Percentiles rank a stretch among this genome's conserved stretches.
phyloP scores from a whole-genome alignment of 768 basidiomycete species.

The Lactarius hengduanensis region DNA sequence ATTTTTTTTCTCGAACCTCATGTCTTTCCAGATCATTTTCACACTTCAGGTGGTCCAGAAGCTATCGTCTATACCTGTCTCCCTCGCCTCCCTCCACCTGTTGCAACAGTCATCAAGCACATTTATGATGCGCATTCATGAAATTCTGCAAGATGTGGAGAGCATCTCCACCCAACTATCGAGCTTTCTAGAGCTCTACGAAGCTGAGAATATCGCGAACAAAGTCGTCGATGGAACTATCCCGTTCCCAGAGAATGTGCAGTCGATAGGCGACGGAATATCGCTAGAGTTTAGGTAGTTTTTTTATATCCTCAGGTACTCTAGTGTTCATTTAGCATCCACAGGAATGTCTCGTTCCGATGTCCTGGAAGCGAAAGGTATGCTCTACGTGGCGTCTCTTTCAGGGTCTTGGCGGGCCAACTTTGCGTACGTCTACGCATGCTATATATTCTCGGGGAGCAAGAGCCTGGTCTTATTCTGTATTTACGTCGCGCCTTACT shows the following conservation, averaged over 20 bases:
- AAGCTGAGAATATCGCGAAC: slow-evolving; percentile 59
- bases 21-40: slow-evolving; percentile 23
- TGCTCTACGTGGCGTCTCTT: slow-evolving; percentile 63
- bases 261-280: slow-evolving; percentile 34
- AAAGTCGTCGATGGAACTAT: slow-evolving; percentile 51
- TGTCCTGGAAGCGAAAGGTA: slow-evolving; percentile 55
- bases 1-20: not conserved
- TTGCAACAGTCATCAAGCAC: slow-evolving; percentile 50
- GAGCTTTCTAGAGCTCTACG: slow-evolving; percentile 60
- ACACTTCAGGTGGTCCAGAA: slow-evolving; percentile 29
- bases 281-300: slow-evolving; percentile 60
- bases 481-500: not conserved
- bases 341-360: slow-evolving; percentile 66
- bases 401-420: slow-evolving; percentile 69
- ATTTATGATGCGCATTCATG: slow-evolving; percentile 50
- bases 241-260: slow-evolving; percentile 37
- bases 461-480: not conserved
- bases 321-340: slow-evolving; percentile 23
- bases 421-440: slow-evolving; percentile 56
- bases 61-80: slow-evolving; percentile 28
- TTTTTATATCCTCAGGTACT: slow-evolving; percentile 25
- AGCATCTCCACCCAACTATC: slow-evolving; percentile 54
- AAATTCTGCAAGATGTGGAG: slow-evolving; percentile 53
- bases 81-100: slow-evolving; percentile 43
- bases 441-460: not conserved